Evolutionary conservation across 805 yeast genomes (phyloP), one percentile per base, ranked within the genome.

Genomic region (Candida mattraensis): DNA sequence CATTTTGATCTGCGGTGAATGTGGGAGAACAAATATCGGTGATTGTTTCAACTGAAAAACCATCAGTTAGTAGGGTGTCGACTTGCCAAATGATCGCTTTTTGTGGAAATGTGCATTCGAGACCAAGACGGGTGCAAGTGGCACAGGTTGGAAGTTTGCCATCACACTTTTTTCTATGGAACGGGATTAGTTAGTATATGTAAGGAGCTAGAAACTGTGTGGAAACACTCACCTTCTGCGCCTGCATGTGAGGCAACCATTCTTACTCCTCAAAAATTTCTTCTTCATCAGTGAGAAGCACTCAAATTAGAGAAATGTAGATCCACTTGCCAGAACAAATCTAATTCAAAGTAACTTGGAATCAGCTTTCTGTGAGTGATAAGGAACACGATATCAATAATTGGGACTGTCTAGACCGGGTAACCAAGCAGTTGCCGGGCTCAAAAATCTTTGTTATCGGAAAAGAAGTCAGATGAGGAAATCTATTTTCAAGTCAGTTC

Each of bases 131-230:
- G 4, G 33, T 19, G 23, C 42, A 39, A 12, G 32, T 19, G n/a
- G 24, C 18, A 18, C 43, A 39, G 5, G 21, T 12, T 16, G 43
- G 43, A 10, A 9, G 11, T 17, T 7, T 12, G 6, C 23, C 30
- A 23, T 34, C 43, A 30, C 43, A 39, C 19, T 34, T 30, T 24
- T 39, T 39, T 18, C 39, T 39, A 13, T 23, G 18, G 16, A n/a
- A 20, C 5, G 11, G 11, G 8, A 16, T 10, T n/a, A 5, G 30
- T 24, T 26, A 31, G 36, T 12, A 24, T 25, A 6, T 10, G 36
- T 13, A 11, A n/a, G 12, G 16, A 31, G 7, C 10, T 8, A 28
- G 15, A 12, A 20, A 5, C 15, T 20, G 19, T 7, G 6, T 4
- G 22, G 19, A 17, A 24, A 16, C 10, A 37, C 42, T 10, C 28